phyloP scores from a whole-genome alignment of 2,329 filamentous ascomycete genomes.

The Colletotrichum echinochloae region DNA sequence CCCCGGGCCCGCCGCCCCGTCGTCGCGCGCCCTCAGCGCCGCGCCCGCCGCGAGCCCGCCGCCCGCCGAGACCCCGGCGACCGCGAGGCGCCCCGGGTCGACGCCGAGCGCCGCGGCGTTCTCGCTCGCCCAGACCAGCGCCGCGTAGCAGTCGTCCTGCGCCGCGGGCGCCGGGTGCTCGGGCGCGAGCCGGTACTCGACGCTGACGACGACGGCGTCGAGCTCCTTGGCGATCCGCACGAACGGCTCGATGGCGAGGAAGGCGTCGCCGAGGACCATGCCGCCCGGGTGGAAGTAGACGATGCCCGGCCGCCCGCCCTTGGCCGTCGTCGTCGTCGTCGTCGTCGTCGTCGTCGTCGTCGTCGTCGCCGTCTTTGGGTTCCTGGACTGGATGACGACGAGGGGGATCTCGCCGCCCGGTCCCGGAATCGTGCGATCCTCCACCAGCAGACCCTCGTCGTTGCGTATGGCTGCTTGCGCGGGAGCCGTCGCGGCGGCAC shows the following conservation, averaged over 20 bases:
- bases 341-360: background rate
- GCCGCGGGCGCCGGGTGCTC: constrained; percentile 49
- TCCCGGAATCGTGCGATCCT: constrained; percentile 27
- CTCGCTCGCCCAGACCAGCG: constrained; percentile 51
- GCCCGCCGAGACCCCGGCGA: constrained; percentile 58
- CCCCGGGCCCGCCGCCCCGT: constrained; percentile 45
- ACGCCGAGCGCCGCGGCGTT: constrained; percentile 55
- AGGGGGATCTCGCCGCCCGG: constrained; percentile 17
- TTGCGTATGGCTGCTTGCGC: constrained; percentile 20
- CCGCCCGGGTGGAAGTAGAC: constrained; percentile 32
- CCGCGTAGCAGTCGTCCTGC: constrained; percentile 46
- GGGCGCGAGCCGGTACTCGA: constrained; percentile 61
- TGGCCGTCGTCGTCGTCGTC: background rate
- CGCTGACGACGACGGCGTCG: constrained; percentile 52
- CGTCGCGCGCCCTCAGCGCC: constrained; percentile 53
- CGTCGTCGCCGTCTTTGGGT: background rate
- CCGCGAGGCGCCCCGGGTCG: constrained; percentile 53
- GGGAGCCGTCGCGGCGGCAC: constrained; percentile 18
- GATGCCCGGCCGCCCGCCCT: constrained; percentile 13
- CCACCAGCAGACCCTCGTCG: constrained; percentile 15
- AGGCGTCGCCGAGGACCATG: constrained; percentile 32
- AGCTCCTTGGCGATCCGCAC: constrained; percentile 17
- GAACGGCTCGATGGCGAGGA: constrained; percentile 18
- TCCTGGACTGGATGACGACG: constrained; percentile 15
- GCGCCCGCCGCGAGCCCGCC: constrained; percentile 55